These are phyloP conservation scores for Torulaspora pretoriensis DNA, from an alignment of 1,139 yeast species.

Conservation along the genomic window DNA sequence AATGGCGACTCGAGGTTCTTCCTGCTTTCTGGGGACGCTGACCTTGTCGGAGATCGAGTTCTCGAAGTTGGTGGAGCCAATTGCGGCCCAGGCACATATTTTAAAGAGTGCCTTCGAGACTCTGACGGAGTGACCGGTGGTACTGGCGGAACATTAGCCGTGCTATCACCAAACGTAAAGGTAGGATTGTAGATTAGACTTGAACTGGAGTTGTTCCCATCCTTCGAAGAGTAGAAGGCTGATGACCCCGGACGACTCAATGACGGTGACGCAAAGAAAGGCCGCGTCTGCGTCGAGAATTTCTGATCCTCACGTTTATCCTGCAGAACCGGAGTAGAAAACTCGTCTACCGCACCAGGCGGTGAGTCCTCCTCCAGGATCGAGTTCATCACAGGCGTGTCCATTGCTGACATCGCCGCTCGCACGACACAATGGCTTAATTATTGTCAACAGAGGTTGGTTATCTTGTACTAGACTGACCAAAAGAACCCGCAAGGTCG, in stretches of 20 bases:
- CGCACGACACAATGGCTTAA: background rate
- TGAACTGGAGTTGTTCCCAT: conserved; percentile 35
- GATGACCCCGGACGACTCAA: conserved; percentile 20
- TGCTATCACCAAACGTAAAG: conserved; percentile 32
- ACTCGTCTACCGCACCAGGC: conserved; percentile 13
- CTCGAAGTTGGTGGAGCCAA: conserved; percentile 40
- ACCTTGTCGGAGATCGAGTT: conserved; percentile 40
- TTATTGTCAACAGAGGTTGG: background rate
- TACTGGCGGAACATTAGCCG: background rate
- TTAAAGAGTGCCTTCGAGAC: conserved; percentile 29
- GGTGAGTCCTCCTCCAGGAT: conserved; percentile 29
- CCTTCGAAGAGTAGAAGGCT: conserved; percentile 28
- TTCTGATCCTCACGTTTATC: conserved; percentile 3
- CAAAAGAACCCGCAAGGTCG: background rate
- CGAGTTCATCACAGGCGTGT: conserved; percentile 28
- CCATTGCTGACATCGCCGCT: conserved; percentile 2
- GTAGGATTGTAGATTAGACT: conserved; percentile 33
- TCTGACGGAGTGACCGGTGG: conserved; percentile 15
- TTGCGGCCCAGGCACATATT: conserved; percentile 39
- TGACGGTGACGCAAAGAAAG: conserved; percentile 11
- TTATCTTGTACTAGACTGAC: background rate
- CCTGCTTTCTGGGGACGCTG: conserved; percentile 42
- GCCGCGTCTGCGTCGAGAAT: conserved; percentile 16
- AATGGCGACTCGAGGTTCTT: conserved; percentile 43
- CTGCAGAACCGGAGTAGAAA: conserved; percentile 9